Base-by-base conservation (phyloP, 2,329 filamentous ascomycete species). In the Coniochaeta sp. region DNA sequence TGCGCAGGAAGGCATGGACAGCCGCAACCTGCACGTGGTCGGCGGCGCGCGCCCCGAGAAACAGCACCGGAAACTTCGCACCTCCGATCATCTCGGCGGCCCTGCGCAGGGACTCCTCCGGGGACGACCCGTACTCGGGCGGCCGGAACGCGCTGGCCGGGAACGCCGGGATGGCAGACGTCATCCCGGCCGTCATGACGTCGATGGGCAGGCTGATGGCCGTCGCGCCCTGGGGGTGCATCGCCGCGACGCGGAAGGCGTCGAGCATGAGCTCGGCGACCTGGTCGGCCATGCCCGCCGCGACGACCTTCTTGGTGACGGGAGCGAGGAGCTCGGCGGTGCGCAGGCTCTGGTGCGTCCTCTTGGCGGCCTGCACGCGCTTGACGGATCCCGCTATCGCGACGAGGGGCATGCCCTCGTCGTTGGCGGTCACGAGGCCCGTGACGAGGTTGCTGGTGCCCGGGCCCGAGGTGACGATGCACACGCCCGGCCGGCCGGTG, bases 361-460 rank as follows among this genome's bases (percentile, higher is more conserved):
- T 73, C 65, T 77, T 76, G 22, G 75, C 73, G 58, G 71, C 74
- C 64, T 79, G 73, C 19, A 71, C 64, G 44, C 77, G 69, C 38
- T 75, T 76, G 16, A 80, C 78, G 47, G 72, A 75, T 44, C 78
- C 78, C n/a, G 78, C 72, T 42, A 80, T 72, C n/a, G 78, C 77
- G 12, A 80, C 75, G 8, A 80, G 73, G 1, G 77, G 78, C 56
- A 77, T 74, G 17, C 77, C 76, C 65, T 79, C 77, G 8, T 78
- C 79, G 5, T 74, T 80, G 26, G 77, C 77, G 2, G 77, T 80
- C 7, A 78, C 71, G 9, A 79, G 68, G 0, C 77, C 77, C 0
- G 78, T 79, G 1, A 74, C 75, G 16, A 80, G 68, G 64, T 80
- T 80, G 50, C 74, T 75, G 2, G 77, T 77, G 16, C 78, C 78